Evolutionary conservation across 257 asterid genomes (phyloP).

Genomic region (Solanum bulbocastanum): DNA sequence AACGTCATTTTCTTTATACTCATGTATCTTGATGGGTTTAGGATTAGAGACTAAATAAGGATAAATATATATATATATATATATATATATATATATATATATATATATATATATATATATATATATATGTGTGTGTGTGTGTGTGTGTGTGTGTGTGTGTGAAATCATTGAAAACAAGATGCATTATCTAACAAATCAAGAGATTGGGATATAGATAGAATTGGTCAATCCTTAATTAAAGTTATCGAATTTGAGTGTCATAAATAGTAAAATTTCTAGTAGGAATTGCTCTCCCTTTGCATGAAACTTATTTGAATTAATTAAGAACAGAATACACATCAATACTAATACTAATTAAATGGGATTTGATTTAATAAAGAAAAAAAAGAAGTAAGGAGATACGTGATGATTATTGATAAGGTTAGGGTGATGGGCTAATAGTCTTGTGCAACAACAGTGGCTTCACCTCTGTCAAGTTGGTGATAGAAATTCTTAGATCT

Average conservation of each 20-base stretch:
- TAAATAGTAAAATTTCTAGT: not conserved
- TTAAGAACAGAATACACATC: not conserved
- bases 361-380: not conserved
- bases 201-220: too few species aligned
- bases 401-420: not conserved
- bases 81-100: too few species aligned
- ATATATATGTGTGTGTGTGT: too few species aligned
- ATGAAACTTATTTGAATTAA: not conserved
- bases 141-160: too few species aligned
- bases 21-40: not conserved
- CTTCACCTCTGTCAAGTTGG: conserved; percentile 1
- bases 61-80: too few species aligned
- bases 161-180: not conserved
- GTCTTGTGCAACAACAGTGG: not conserved
- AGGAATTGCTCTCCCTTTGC: not conserved
- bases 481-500: not conserved
- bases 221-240: not conserved
- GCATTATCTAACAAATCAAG: not conserved
- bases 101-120: too few species aligned
- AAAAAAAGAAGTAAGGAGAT: not conserved
- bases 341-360: not conserved
- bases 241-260: not conserved
- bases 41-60: not conserved
- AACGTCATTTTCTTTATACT: not conserved
- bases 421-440: not conserved